Base-by-base conservation (phyloP, 2,329 filamentous ascomycete species). In the Fusarium sp. region DNA sequence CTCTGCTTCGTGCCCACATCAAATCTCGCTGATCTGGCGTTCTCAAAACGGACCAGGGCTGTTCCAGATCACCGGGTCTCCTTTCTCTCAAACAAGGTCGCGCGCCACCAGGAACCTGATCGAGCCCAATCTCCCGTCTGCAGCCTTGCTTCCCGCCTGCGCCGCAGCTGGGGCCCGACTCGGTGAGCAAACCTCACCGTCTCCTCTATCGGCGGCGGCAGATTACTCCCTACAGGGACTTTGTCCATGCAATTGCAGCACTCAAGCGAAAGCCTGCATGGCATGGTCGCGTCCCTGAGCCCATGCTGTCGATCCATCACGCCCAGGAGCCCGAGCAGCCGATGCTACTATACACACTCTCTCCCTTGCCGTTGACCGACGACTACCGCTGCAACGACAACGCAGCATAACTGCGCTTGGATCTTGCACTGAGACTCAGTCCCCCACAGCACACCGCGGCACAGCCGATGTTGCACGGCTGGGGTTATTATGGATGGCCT, bases 1-100 rank as follows among this genome's bases (percentile, higher is more conserved):
- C 61, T 62, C 51, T 57, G 55, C 58, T 59, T 69, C 51, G 60
- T 67, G 66, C 63, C 62, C 62, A 71, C 68, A 50, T 58, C 56
- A 57, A 68, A 75, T 74, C 70, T 74, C 63, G 60, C 60, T 56
- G 60, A 75, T 75, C 73, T 74, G 60, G 62, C 62, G 49, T 68
- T 65, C 44, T 49, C 23, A 68, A 61, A 69, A 50, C 38, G 50
- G 67, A 69, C 65, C 70, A 74, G 70, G 73, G 73, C 70, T 61
- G 70, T 73, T 69, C 73, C 73, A 75, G 73, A 74, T 75, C 73
- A 74, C 46, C 71, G 71, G 73, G 73, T 75, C 68, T 66, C 58
- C 60, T 66, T 67, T 64, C 44, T 65, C 33, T 62, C 57, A 61
- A 58, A 63, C 56, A 61, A 58, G 65, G 58, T 56, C 46, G 56